Evolutionary conservation across 2,329 filamentous ascomycete species (phyloP).

Genomic region (Davidsoniella neocaledoniae): DNA sequence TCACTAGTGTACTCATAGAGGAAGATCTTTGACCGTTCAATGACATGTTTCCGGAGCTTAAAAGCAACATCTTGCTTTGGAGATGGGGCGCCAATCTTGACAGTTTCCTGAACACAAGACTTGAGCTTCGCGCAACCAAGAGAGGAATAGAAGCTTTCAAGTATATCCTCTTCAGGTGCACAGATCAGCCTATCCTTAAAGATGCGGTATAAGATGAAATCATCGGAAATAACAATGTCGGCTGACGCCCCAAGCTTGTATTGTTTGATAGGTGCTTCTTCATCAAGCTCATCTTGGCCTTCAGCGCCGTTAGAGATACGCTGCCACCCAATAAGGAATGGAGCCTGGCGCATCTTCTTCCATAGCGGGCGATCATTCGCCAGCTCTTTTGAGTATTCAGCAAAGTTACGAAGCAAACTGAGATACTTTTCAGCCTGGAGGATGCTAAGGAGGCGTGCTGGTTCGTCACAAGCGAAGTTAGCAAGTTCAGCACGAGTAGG

Average conservation of each 20-base stretch:
- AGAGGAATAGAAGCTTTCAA: slow-evolving; percentile 71
- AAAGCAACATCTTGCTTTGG: slow-evolving; percentile 52
- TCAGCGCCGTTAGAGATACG: slow-evolving; percentile 18
- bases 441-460: slow-evolving; percentile 61
- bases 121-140: slow-evolving; percentile 67
- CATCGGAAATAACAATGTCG: slow-evolving; percentile 66
- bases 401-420: slow-evolving; percentile 61
- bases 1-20: slow-evolving; percentile 61
- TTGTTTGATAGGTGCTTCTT: slow-evolving; percentile 51
- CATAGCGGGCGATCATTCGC: slow-evolving; percentile 68
- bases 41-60: slow-evolving; percentile 60
- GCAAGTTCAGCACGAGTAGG: slow-evolving; percentile 79
- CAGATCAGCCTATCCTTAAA: slow-evolving; percentile 76
- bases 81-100: slow-evolving; percentile 49
- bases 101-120: slow-evolving; percentile 59
- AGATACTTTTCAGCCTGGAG: slow-evolving; percentile 81
- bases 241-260: slow-evolving; percentile 60
- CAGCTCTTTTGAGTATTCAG: slow-evolving; percentile 51
- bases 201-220: slow-evolving; percentile 73
- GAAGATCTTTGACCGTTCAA: slow-evolving; percentile 81
- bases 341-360: slow-evolving; percentile 54
- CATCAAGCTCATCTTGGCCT: slow-evolving; percentile 24
- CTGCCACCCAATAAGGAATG: slow-evolving; percentile 69
- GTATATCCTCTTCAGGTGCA: slow-evolving; percentile 72
- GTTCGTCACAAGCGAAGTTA: slow-evolving; percentile 65